A percentile compares a stretch with the other conserved stretches of the same genome.
Conservation (phyloP, 331 rosid genomes). For the Malus hybrid region DNA sequence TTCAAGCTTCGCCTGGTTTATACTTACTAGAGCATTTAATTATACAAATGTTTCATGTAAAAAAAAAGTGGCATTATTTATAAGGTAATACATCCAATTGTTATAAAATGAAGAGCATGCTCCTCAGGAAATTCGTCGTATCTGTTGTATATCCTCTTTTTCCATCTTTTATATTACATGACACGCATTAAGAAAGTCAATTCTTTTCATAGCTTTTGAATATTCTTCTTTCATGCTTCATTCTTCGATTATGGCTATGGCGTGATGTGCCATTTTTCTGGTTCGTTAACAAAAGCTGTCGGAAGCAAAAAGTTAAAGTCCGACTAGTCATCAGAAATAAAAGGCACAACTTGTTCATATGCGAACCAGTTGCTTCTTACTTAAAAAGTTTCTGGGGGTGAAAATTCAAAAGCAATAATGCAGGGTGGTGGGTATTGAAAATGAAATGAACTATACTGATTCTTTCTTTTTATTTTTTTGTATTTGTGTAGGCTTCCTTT, state of each 20-base stretch:
- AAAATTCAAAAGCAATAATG: not conserved
- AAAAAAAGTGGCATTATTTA: too few species aligned
- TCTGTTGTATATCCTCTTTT: too few species aligned
- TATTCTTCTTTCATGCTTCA: too few species aligned
- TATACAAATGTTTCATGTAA: too few species aligned
- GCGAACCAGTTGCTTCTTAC: not conserved
- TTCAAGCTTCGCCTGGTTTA: too few species aligned
- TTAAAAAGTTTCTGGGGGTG: not conserved
- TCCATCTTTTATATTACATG: too few species aligned
- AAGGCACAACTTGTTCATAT: conserved; percentile 5
- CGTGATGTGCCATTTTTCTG: not conserved
- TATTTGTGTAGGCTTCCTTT: not conserved
- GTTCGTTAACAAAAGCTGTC: not conserved
- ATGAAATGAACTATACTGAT: not conserved
- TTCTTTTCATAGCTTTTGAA: too few species aligned
- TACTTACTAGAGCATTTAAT: too few species aligned
- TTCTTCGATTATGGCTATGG: not conserved
- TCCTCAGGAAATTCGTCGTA: too few species aligned
- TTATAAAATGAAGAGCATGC: too few species aligned
- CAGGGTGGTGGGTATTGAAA: not conserved
- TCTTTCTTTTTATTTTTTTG: not conserved
- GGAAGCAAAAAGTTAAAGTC: not conserved
- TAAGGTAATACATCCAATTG: too few species aligned
- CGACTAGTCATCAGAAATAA: not conserved
- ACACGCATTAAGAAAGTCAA: too few species aligned